phyloP scores from a whole-genome alignment of 2,329 filamentous ascomycete genomes.

The Ceratocystis ficicola region DNA sequence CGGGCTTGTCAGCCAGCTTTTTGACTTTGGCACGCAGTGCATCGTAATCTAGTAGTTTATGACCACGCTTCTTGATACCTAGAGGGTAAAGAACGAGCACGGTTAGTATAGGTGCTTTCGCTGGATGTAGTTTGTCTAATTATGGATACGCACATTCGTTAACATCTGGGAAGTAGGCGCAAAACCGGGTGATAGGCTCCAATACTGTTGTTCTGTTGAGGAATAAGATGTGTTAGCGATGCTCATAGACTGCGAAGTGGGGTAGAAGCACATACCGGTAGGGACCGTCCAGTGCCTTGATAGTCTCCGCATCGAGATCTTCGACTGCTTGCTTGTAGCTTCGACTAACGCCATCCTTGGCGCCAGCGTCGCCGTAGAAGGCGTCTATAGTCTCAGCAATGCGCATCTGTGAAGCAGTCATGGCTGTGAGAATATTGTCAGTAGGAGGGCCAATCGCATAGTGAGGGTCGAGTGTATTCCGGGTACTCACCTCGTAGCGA shows the following conservation, averaged over 20 bases:
- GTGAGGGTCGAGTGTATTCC: not conserved
- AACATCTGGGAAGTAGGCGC: constrained; percentile 96
- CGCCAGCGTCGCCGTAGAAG: constrained; percentile 93
- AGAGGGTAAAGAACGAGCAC: constrained; percentile 5
- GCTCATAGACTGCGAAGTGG: not conserved
- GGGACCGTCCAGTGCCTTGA: constrained; percentile 93
- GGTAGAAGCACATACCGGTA: constrained; percentile 50
- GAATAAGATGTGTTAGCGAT: constrained; percentile 15
- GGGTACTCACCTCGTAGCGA: constrained; percentile 61
- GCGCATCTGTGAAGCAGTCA: constrained; percentile 98
- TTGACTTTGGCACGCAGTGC: constrained; percentile 91
- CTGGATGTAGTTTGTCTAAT: not conserved
- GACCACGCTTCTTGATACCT: constrained; percentile 94
- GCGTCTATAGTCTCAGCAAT: constrained; percentile 99
- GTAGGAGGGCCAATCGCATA: not conserved
- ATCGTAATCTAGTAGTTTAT: constrained; percentile 98
- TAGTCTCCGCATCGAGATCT: constrained; percentile 93
- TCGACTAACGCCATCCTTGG: constrained; percentile 85
- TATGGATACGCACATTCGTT: constrained; percentile 62
- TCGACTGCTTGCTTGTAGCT: constrained; percentile 98
- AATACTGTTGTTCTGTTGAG: constrained; percentile 65
- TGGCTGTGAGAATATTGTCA: constrained; percentile 44
- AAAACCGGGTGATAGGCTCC: constrained; percentile 91
- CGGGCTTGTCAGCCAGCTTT: constrained; percentile 92
- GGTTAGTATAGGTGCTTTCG: not conserved